These are phyloP conservation scores for Picea abies DNA, from an alignment of 83 land plant genomes.

Conservation along the genomic window DNA sequence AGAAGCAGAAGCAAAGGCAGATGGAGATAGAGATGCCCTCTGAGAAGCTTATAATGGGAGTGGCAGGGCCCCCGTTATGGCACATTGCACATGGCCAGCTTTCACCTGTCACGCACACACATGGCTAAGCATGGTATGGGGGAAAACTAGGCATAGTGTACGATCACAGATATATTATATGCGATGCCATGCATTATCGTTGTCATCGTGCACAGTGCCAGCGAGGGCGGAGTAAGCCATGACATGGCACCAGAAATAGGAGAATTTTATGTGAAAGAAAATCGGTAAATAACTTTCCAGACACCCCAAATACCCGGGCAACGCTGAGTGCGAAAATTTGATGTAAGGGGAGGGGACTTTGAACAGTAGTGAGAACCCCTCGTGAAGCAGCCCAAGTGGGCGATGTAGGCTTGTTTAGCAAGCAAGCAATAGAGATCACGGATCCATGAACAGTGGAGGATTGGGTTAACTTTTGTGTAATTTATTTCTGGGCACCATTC, in stretches of 20 bases:
- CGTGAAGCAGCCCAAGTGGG: not conserved
- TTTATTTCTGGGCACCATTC: conserved; percentile 2
- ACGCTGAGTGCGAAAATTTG: not conserved
- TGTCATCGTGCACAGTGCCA: conserved; percentile 1
- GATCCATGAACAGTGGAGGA: not conserved
- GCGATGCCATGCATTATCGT: not conserved
- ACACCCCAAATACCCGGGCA: no score
- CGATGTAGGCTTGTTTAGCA: not conserved
- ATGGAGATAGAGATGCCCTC: no score
- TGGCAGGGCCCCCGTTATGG: no score
- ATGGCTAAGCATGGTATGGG: not conserved
- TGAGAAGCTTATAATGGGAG: no score
- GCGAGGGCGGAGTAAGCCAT: not conserved
- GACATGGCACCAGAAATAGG: not conserved
- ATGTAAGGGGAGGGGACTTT: not conserved
- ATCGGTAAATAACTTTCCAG: no score
- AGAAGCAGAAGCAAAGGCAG: no score
- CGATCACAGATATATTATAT: not conserved
- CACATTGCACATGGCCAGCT: conserved; percentile 7
- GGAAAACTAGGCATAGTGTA: no score
- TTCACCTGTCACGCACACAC: not conserved
- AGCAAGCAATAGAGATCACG: not conserved
- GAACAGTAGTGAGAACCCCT: not conserved
- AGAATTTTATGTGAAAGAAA: no score
- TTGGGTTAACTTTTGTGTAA: not conserved